Evolutionary conservation across 352 stramenopile genomes (phyloP).

Genomic region (Phytophthora nicotianae): DNA sequence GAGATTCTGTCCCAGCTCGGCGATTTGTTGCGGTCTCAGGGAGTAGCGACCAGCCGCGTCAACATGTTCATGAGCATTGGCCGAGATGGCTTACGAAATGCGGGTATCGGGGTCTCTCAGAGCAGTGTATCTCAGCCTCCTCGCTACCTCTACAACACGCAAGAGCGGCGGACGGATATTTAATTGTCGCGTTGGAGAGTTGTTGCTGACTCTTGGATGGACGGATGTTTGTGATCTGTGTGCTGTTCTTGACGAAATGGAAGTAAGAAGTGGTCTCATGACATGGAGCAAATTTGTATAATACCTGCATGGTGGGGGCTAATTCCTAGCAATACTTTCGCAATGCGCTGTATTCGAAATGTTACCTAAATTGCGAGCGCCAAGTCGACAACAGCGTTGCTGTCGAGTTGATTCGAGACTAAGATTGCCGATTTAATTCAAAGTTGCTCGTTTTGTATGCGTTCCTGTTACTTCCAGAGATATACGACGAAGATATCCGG

Average conservation of each 20-base stretch:
- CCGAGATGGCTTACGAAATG: slow-evolving; percentile 40
- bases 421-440: background rate
- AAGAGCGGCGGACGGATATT: slow-evolving; percentile 71
- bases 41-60: slow-evolving; percentile 47
- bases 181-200: slow-evolving; percentile 31
- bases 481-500: too few relatives aligned
- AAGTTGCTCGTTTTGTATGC: too few relatives aligned
- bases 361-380: too few relatives aligned
- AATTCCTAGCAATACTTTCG: background rate
- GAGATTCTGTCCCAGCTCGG: slow-evolving; percentile 53
- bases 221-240: slow-evolving; percentile 9
- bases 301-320: slow-evolving; percentile 17
- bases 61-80: slow-evolving; percentile 63
- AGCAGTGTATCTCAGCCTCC: slow-evolving; percentile 12
- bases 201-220: slow-evolving; percentile 9
- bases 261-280: slow-evolving; percentile 4
- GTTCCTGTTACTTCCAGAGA: too few relatives aligned
- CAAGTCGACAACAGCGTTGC: too few relatives aligned
- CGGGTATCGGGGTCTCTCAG: slow-evolving; percentile 9
- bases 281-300: slow-evolving; percentile 11
- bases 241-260: background rate
- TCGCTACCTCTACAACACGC: slow-evolving; percentile 60
- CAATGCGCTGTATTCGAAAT: too few relatives aligned
- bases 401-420: background rate
- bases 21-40: slow-evolving; percentile 51